Conservation (phyloP, 2,329 filamentous ascomycete species). For the Trichoderma koningii region DNA sequence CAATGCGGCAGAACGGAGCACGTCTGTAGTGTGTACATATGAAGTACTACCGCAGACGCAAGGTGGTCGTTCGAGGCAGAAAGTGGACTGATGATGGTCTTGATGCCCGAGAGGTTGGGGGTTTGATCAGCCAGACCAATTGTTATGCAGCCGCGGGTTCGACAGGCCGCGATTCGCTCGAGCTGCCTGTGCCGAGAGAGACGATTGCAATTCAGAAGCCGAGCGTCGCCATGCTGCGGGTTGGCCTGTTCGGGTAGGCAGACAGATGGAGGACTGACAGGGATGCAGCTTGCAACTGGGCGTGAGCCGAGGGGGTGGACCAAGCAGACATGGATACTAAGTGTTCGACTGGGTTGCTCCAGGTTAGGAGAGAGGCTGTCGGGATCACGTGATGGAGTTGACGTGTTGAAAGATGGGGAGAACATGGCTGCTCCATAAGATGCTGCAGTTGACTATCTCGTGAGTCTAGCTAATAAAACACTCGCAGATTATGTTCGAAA, state of each 20-base stretch:
- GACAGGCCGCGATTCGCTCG: conserved; percentile 1
- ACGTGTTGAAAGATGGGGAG: not conserved
- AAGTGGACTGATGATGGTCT: conserved; percentile 7
- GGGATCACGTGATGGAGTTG: conserved; percentile 7
- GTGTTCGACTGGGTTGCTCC: not conserved
- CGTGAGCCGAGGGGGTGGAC: conserved; percentile 11
- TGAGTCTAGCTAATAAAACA: no score
- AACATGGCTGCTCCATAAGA: no score
- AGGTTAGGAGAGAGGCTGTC: not conserved
- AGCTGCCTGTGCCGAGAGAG: not conserved
- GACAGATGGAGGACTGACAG: not conserved
- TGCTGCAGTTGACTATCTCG: no score
- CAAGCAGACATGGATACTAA: not conserved
- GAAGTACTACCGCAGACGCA: no score
- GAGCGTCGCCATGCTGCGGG: conserved; percentile 7
- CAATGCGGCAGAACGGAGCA: conserved; percentile 19
- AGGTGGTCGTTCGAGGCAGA: not conserved
- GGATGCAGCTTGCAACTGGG: conserved; percentile 14
- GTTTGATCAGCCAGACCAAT: not conserved
- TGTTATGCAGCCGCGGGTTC: not conserved
- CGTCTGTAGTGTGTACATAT: no score
- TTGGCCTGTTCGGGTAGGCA: not conserved
- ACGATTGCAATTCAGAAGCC: conserved; percentile 2
- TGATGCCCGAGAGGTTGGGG: not conserved
- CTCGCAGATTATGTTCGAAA: no score